These are phyloP conservation scores for Cynanchum wilfordii DNA, from an alignment of 257 asterid genomes.

Conservation along the genomic window DNA sequence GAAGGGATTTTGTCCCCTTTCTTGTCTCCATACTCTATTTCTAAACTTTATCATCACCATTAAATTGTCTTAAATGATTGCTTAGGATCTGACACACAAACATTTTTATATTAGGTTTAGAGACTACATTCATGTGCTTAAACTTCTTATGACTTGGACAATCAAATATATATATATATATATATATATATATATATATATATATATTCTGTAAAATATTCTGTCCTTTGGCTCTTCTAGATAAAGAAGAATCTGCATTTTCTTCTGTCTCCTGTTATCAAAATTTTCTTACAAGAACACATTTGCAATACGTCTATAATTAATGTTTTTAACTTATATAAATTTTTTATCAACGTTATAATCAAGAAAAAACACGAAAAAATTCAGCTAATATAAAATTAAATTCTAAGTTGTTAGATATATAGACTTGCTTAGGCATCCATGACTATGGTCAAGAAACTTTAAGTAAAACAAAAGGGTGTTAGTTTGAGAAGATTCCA, in stretches of 20 bases:
- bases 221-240: not conserved
- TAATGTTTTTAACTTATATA: too few relatives aligned
- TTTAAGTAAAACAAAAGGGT: not conserved
- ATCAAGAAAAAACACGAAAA: too few relatives aligned
- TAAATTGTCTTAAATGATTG: constrained; percentile 1
- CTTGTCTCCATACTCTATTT: constrained; percentile 4
- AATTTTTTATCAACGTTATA: too few relatives aligned
- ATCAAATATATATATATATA: too few relatives aligned
- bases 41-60: constrained; percentile 8
- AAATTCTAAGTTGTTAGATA: too few relatives aligned
- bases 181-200: not conserved
- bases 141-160: not conserved
- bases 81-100: constrained; percentile 2
- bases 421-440: not conserved
- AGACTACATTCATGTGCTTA: constrained; percentile 6
- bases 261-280: not conserved
- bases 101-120: not conserved
- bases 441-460: not conserved
- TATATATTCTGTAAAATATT: not conserved
- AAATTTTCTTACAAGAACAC: not conserved
- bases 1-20: constrained; percentile 24
- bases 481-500: not conserved
- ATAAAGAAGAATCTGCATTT: not conserved
- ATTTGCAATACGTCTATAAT: not conserved
- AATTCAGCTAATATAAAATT: not conserved